Base-by-base conservation (phyloP, 108 stramenopile species). In the Skeletonema menzelii region DNA sequence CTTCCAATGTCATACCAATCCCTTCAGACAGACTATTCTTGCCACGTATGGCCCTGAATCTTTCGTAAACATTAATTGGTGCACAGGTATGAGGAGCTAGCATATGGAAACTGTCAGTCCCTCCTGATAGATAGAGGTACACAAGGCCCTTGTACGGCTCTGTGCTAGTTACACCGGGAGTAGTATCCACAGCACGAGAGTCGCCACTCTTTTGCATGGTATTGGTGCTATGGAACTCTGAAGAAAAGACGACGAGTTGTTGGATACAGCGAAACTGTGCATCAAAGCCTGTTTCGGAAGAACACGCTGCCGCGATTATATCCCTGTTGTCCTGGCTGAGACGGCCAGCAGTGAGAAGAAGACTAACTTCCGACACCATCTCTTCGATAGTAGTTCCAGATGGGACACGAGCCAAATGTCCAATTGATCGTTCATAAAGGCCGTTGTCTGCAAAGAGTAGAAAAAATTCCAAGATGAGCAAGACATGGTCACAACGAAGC, bases 221-320 rank as follows among this genome's bases (percentile, higher is more conserved):
- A 68, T 59, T 84, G 0, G 88, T 88, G 19, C 72, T 72, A 27
- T 93, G 92, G 55, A 93, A 90, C 63, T 93, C 89, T 17, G 82
- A 84, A 13, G 86, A 68, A 28, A 72, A 66, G 46, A 84, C 55
- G 14, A 85, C 58, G 10, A 84, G 59, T 35, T 86, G 82, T 47
- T 63, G 74, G 20, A 76, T 75, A 22, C 78, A 79, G n/a, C 78
- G 53, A 35, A 15, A 58, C 6, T 72, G 67, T 46, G 60, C 67
- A 4, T 14, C 60, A 2, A 57, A 20, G 15, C 73, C 67, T 27
- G 72, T 59, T 37, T 69, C 67, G 22, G 72, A 13, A 4, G 63
- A 49, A 76, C 67, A 73, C 14, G 78, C 82, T 24, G 67, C 65
- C 13, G 67, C 77, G 47, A 92, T 79, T 10, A 37, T 65, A 5